Percentiles rank a stretch among this genome's conserved stretches.
phyloP scores from a whole-genome alignment of 2,329 filamentous ascomycete species.

The Aphanocladium album region DNA sequence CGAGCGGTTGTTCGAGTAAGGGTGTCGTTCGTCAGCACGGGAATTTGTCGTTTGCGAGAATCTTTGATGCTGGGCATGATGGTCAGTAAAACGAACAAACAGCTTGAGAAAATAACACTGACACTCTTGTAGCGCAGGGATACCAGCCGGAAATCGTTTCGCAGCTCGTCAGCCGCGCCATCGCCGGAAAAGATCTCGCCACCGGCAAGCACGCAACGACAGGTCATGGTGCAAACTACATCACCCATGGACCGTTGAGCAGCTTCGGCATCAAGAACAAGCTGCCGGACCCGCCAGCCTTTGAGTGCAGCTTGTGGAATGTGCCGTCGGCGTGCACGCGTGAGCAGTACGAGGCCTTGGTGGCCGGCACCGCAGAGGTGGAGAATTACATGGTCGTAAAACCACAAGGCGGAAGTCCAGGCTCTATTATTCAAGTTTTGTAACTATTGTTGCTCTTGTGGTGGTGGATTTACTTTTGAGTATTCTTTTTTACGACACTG shows the following conservation, averaged over 20 bases:
- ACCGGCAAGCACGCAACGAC: constrained; percentile 47
- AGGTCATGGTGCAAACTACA: constrained; percentile 18
- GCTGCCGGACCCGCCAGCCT: constrained; percentile 37
- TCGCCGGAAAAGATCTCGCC: constrained; percentile 47
- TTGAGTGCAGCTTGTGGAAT: constrained; percentile 54
- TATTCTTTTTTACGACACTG: no score
- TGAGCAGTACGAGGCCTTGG: constrained; percentile 19
- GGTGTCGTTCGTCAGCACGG: constrained; percentile 72
- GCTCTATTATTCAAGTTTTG: background rate
- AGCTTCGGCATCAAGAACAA: constrained; percentile 50
- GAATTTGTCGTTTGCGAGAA: constrained; percentile 60
- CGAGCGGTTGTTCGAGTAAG: constrained; percentile 59
- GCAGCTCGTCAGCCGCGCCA: constrained; percentile 51
- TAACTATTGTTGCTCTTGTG: background rate
- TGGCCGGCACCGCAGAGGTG: constrained; percentile 17
- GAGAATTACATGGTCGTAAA: constrained; percentile 16
- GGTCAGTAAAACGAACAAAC: constrained; percentile 23
- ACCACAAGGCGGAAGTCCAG: constrained; percentile 7
- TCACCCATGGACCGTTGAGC: constrained; percentile 36
- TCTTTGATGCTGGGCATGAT: constrained; percentile 61
- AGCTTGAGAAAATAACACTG: background rate
- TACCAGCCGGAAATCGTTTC: constrained; percentile 53
- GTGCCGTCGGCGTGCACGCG: constrained; percentile 38
- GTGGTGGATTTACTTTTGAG: background rate
- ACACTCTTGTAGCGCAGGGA: constrained; percentile 21